Conservation (phyloP, 352 stramenopile species). For the Globisporangium mamillatum region DNA sequence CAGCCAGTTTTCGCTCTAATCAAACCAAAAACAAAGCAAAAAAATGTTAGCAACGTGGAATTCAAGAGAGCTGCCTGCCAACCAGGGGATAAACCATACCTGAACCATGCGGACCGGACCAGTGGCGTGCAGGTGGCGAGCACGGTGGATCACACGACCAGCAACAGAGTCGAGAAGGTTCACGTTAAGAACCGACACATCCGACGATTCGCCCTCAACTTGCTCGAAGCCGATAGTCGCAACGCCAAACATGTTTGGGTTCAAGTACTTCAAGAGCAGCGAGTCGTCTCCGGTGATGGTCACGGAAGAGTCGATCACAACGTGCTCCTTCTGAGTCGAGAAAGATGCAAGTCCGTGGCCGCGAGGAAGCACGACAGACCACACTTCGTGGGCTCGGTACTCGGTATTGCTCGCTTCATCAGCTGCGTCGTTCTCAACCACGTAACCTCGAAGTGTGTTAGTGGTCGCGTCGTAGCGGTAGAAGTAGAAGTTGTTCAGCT, state of each 20-base stretch:
- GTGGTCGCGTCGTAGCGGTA: constrained; percentile 56
- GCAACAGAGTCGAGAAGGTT: constrained; percentile 94
- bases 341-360: constrained; percentile 56
- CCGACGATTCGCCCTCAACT: constrained; percentile 29
- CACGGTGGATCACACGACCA: constrained; percentile 91
- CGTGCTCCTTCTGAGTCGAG: constrained; percentile 57
- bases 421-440: constrained; percentile 34
- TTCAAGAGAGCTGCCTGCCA: not conserved
- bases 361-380: constrained; percentile 64
- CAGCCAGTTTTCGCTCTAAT: constrained; percentile 94
- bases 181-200: constrained; percentile 71
- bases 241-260: constrained; percentile 94
- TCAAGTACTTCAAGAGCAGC: constrained; percentile 97
- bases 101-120: constrained; percentile 67
- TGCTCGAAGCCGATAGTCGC: constrained; percentile 74
- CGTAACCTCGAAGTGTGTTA: constrained; percentile 56
- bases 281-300: constrained; percentile 94
- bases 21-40: constrained; percentile 8
- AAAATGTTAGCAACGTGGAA: constrained; percentile 5
- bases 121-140: constrained; percentile 79
- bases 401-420: constrained; percentile 10
- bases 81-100: constrained; percentile 24
- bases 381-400: constrained; percentile 54
- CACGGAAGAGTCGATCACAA: constrained; percentile 71
- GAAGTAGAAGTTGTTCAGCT: constrained; percentile 78